Base-by-base conservation (phyloP, 2,329 filamentous ascomycete genomes). In the Teratosphaeria zuluensis region DNA sequence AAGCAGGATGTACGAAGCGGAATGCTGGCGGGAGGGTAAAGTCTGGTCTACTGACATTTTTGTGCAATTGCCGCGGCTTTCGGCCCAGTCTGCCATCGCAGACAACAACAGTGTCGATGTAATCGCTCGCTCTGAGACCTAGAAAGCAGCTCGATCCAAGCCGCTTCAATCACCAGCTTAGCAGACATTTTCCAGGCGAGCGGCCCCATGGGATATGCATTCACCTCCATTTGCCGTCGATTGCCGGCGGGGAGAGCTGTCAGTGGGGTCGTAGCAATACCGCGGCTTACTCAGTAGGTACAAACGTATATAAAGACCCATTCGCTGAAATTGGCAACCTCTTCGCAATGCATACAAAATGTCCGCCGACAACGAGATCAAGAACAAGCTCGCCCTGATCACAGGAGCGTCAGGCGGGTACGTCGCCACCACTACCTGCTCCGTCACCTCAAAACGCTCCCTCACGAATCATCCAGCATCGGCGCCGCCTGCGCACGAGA, bases 341-440 rank as follows among this genome's bases (percentile, higher is more conserved):
- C 24, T 28, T 28, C 24, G 4, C 24, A 21, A 8, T 21, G 35
- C 16, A 11, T 9, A 7, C 42, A 57, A 8, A 14, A 61, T 61
- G 59, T n/a, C 28, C 8, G 33, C 69, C 16, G 66, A 74, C 61
- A 75, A 75, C 61, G 65, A 70, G 38, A 67, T 85, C 59, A 73
- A 73, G 46, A 81, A 81, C 59, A 75, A 79, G 56, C 71, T 85
- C 51, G 83, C 81, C 52, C 75, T 85, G 8, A 78, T 85, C 53
- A 85, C 83, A 1, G 83, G 83, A 51, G 83, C 82, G 53, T 84
- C 81, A 56, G 81, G 81, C 65, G 82, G 83, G 82, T 83, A 72
- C 12, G 52, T 70, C 72, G 28, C 30, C 38, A 52, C 12, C 42
- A 52, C 21, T 19, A 21, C 31, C 38, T 28, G 53, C 21, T 31